phyloP scores from a whole-genome alignment of 2,329 filamentous ascomycete genomes.

The Epichloe aotearoae region DNA sequence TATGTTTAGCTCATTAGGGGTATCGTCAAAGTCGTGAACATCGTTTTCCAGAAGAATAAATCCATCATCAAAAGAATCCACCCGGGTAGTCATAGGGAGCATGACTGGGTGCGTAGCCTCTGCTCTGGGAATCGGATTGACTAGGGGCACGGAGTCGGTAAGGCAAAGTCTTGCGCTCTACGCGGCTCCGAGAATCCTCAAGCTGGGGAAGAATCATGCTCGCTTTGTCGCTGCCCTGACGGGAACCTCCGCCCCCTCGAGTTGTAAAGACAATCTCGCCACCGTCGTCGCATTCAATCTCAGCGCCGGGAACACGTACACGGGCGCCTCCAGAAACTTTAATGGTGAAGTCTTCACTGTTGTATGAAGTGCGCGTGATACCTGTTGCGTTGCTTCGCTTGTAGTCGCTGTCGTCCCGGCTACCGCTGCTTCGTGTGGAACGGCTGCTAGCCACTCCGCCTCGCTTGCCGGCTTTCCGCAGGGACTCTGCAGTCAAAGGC shows the following conservation, averaged over 20 bases:
- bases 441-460: constrained; percentile 37
- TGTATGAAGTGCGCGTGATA: constrained; percentile 39
- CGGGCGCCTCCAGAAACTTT: constrained; percentile 43
- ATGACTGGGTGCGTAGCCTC: constrained; percentile 17
- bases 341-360: constrained; percentile 46
- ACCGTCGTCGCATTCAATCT: constrained; percentile 45
- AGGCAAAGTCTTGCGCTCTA: constrained; percentile 29
- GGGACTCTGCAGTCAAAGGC: constrained; percentile 41
- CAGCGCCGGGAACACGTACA: constrained; percentile 41
- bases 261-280: constrained; percentile 45
- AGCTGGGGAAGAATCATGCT: constrained; percentile 32
- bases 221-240: constrained; percentile 37
- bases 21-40: neutral
- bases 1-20: constrained; percentile 14
- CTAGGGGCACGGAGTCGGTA: constrained; percentile 34
- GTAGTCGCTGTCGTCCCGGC: constrained; percentile 51
- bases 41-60: neutral
- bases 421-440: constrained; percentile 44
- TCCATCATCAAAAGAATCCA: constrained; percentile 17
- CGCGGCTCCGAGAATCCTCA: constrained; percentile 31
- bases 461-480: constrained; percentile 35
- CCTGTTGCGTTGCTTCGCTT: constrained; percentile 48
- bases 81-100: constrained; percentile 18
- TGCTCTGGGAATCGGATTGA: constrained; percentile 32
- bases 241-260: constrained; percentile 14